Evolutionary conservation across 164 flowering plant genomes (phyloP).

Genomic region (Vitis vinifera): ASM3070453v1 NC_081808.1:19833501-19834000

Average conservation of each 20-base stretch:
- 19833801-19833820: constrained; percentile 95
- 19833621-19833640: too few species aligned
- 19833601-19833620: too few species aligned
- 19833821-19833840: constrained; percentile 83
- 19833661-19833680: neutral
- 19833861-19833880: constrained; percentile 70
- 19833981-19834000: too few species aligned
- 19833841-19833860: constrained; percentile 81
- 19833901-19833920: neutral
- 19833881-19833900: neutral
- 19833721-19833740: constrained; percentile 71
- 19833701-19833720: constrained; percentile 51
- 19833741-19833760: constrained; percentile 91
- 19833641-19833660: too few species aligned
- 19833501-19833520: too few species aligned
- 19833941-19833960: too few species aligned
- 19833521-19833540: too few species aligned
- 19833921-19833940: neutral
- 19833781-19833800: constrained; percentile 78
- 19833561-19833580: too few species aligned
- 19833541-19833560: too few species aligned
- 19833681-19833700: neutral
- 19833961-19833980: too few species aligned
- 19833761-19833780: constrained; percentile 56
- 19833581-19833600: too few species aligned